Percentiles rank a stretch among this genome's conserved stretches.
Evolutionary conservation across 148 eudicot species (phyloP).

Genomic region (Persicaria tinctoria): DNA sequence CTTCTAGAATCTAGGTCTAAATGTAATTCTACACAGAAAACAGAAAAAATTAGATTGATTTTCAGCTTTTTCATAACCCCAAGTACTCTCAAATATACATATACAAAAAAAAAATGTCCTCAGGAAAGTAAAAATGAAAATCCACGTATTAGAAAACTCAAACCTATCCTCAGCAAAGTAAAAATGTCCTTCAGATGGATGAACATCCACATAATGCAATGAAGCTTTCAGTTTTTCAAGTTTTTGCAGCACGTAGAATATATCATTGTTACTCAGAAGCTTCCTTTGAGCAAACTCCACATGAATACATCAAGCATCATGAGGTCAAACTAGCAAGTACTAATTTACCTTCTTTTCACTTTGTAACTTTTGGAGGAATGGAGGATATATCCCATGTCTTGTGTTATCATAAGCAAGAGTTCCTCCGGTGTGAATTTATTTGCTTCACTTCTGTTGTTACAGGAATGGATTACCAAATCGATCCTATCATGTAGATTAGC

Average conservation of each 20-base stretch:
- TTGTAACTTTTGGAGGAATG: slow-evolving; percentile 61
- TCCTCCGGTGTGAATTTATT: slow-evolving; percentile 64
- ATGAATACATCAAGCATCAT: not conserved
- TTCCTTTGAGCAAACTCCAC: not conserved
- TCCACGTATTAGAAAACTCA: slow-evolving; percentile 9
- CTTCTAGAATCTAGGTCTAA: no score
- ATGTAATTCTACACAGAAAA: no score
- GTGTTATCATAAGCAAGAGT: slow-evolving; percentile 78
- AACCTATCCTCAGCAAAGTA: slow-evolving; percentile 90
- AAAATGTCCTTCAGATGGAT: slow-evolving; percentile 46
- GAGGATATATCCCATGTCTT: slow-evolving; percentile 54
- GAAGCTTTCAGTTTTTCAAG: slow-evolving; percentile 58
- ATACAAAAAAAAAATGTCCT: no score
- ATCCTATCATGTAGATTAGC: not conserved
- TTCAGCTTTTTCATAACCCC: no score
- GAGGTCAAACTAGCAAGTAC: not conserved
- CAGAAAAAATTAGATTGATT: no score
- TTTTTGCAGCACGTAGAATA: slow-evolving; percentile 39
- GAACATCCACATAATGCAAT: slow-evolving; percentile 49
- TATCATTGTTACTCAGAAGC: not conserved
- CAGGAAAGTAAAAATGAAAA: not conserved
- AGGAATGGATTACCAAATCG: not conserved
- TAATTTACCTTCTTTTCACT: slow-evolving; percentile 63
- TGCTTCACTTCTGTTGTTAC: slow-evolving; percentile 42
- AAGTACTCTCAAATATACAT: no score